A percentile compares a stretch with the other conserved stretches of the same genome.
Evolutionary conservation across 75 land plant species (phyloP).

Genomic region (Ceratopteris richardii): DNA sequence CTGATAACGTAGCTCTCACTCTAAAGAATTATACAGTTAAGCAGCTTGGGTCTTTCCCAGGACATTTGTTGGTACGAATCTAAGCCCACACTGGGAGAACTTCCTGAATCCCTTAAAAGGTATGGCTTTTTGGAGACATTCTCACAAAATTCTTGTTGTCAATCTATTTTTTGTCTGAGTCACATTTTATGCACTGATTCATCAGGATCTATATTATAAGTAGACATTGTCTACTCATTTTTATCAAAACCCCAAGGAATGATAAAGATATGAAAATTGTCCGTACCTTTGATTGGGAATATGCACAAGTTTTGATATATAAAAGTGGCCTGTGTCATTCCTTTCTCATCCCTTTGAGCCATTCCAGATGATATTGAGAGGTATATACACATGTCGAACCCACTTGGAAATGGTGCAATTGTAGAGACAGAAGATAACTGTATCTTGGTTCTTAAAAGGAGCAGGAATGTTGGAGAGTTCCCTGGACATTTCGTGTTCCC

Average conservation of each 20-base stretch:
- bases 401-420: slow-evolving; percentile 94
- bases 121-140: slow-evolving; percentile 10
- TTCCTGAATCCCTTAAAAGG: slow-evolving; percentile 60
- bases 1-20: not conserved
- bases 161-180: not conserved
- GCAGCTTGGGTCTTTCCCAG: slow-evolving; percentile 24
- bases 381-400: slow-evolving; percentile 77
- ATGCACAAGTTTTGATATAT: not conserved
- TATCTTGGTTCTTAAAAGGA: slow-evolving; percentile 64
- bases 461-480: slow-evolving; percentile 89
- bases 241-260: too few relatives aligned
- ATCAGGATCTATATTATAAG: too few relatives aligned
- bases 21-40: not conserved
- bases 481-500: slow-evolving; percentile 94
- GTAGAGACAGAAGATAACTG: slow-evolving; percentile 66
- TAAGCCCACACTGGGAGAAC: slow-evolving; percentile 64
- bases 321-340: not conserved
- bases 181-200: too few relatives aligned
- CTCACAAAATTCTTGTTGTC: not conserved
- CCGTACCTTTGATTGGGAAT: not conserved
- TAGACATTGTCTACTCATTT: too few relatives aligned
- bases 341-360: slow-evolving; percentile 4
- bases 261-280: slow-evolving; percentile 2
- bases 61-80: slow-evolving; percentile 81
- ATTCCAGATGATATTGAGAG: slow-evolving; percentile 48